Percentiles rank a stretch among this genome's conserved stretches.
Evolutionary conservation across 768 basidiomycete genomes (phyloP).

Genomic region (Galerina sulciceps): DNA sequence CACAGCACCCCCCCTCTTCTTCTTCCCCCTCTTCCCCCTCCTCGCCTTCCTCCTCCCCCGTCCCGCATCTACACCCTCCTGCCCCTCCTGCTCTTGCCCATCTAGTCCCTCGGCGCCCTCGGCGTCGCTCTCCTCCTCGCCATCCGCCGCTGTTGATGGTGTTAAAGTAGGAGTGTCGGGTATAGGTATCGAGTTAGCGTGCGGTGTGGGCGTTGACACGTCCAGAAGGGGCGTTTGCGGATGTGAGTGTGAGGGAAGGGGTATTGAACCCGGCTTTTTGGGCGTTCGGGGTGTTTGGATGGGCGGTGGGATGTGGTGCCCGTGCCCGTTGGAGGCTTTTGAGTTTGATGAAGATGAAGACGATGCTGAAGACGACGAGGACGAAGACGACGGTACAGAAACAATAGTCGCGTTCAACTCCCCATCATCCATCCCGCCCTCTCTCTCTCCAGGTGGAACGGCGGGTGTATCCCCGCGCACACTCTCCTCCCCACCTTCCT

Average conservation of each 20-base stretch:
- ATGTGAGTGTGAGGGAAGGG: background rate
- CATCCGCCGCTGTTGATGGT: constrained; percentile 40
- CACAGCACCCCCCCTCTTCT: constrained; percentile 46
- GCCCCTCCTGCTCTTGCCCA: no score
- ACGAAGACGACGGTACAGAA: no score
- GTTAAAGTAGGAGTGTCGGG: constrained; percentile 1
- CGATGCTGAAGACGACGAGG: no score
- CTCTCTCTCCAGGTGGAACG: no score
- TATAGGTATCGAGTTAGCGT: background rate
- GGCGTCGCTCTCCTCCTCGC: constrained; percentile 44
- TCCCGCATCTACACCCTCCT: constrained; percentile 30
- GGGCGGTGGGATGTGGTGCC: background rate
- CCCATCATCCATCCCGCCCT: no score
- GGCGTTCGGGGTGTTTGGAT: background rate
- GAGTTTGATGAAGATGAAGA: no score
- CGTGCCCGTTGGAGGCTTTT: no score
- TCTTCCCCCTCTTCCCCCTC: constrained; percentile 58
- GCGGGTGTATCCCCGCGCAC: background rate
- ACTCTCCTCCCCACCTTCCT: background rate
- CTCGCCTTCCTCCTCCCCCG: constrained; percentile 49
- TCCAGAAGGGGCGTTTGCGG: background rate
- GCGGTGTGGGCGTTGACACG: background rate
- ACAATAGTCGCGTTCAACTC: no score
- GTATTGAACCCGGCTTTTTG: constrained; percentile 1
- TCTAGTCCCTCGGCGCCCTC: constrained; percentile 21